phyloP scores from a whole-genome alignment of 768 basidiomycete genomes.

The Boletus edulis region DNA sequence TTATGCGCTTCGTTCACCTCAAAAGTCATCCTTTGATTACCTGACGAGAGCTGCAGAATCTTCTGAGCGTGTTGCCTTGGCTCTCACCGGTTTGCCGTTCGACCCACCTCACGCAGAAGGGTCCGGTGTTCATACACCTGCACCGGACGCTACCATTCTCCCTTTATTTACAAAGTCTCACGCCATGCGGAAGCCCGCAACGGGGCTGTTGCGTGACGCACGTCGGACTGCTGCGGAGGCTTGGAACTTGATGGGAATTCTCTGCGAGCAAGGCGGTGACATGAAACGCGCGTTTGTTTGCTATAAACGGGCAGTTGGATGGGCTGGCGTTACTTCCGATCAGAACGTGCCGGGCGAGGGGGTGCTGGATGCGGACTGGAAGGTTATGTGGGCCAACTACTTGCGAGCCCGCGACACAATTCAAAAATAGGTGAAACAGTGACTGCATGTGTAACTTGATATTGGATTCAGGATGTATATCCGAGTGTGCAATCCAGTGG shows the following conservation, averaged over 20 bases:
- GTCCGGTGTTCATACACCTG: slow-evolving; percentile 36
- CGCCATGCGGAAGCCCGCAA: slow-evolving; percentile 54
- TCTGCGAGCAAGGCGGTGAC: slow-evolving; percentile 46
- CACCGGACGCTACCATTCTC: slow-evolving; percentile 40
- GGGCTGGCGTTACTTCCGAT: slow-evolving; percentile 53
- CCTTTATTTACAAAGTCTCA: slow-evolving; percentile 44
- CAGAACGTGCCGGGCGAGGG: slow-evolving; percentile 47
- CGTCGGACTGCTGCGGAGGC: slow-evolving; percentile 70
- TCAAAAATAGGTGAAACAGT: no score
- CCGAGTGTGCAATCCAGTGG: no score
- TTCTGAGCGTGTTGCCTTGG: slow-evolving; percentile 60
- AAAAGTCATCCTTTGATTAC: slow-evolving; percentile 50
- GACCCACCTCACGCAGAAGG: slow-evolving; percentile 34
- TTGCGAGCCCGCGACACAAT: slow-evolving; percentile 41
- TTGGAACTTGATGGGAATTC: slow-evolving; percentile 70
- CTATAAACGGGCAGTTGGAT: slow-evolving; percentile 66
- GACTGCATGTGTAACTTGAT: no score
- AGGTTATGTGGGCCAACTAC: slow-evolving; percentile 58
- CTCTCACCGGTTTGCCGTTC: slow-evolving; percentile 45
- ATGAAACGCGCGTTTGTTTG: slow-evolving; percentile 49
- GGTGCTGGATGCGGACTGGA: slow-evolving; percentile 60
- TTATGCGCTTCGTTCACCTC: slow-evolving; percentile 45
- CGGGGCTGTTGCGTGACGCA: slow-evolving; percentile 61
- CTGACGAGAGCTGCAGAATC: slow-evolving; percentile 62
- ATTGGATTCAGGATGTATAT: no score